Percentiles rank a stretch among this genome's conserved stretches.
phyloP scores from a whole-genome alignment of 352 stramenopile species.

The Globisporangium iwayamae region DNA sequence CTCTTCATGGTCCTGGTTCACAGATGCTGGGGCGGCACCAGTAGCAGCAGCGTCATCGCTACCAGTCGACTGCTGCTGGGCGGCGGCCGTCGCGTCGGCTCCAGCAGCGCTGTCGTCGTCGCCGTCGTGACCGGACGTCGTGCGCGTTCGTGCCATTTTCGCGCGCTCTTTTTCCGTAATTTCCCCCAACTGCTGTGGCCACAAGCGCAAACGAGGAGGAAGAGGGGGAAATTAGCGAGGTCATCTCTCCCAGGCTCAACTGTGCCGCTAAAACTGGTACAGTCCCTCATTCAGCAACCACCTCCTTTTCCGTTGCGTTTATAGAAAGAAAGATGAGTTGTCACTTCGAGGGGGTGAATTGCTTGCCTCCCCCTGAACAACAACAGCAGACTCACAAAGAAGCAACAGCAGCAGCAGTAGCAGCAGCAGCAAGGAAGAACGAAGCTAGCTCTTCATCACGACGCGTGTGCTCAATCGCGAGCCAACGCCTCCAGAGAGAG shows the following conservation, averaged over 20 bases:
- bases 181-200: constrained; percentile 11
- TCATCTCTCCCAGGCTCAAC: no score
- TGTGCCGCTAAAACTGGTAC: not conserved
- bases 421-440: not conserved
- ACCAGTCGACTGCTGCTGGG: not conserved
- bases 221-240: not conserved
- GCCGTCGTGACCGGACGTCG: not conserved
- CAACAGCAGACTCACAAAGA: constrained; percentile 5
- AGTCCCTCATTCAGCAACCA: not conserved
- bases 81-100: not conserved
- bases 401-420: not conserved
- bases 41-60: not conserved
- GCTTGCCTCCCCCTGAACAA: not conserved
- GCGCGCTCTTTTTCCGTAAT: constrained; percentile 15
- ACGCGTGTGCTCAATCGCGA: not conserved
- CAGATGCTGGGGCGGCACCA: not conserved
- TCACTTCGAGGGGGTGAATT: not conserved
- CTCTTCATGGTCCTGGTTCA: constrained; percentile 1
- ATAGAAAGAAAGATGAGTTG: not conserved
- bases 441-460: constrained; percentile 7
- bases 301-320: not conserved
- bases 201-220: constrained; percentile 10
- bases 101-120: not conserved
- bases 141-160: constrained; percentile 11
- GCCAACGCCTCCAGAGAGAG: not conserved